Evolutionary conservation across 169 alveolate genomes (phyloP).

Genomic region (Theileria annulata): DNA sequence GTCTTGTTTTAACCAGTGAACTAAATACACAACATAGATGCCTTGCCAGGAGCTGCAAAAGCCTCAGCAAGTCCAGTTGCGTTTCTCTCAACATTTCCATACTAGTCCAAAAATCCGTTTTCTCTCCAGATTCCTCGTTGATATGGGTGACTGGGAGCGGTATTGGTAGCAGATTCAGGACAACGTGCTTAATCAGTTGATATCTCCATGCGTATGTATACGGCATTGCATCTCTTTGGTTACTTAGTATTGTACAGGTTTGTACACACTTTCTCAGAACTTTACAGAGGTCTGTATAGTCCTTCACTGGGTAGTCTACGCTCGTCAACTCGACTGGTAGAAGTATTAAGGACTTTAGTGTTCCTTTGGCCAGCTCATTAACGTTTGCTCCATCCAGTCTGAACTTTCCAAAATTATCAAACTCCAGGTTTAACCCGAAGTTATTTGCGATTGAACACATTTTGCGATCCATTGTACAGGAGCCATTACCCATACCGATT

Average conservation of each 20-base stretch:
- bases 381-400: constrained; percentile 77
- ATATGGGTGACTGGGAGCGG: constrained; percentile 40
- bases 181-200: constrained; percentile 62
- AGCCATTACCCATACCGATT: constrained; percentile 73
- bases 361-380: constrained; percentile 72
- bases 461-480: constrained; percentile 65
- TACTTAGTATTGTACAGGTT: constrained; percentile 45
- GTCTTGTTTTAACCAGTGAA: constrained; percentile 48
- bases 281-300: constrained; percentile 55
- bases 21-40: constrained; percentile 39
- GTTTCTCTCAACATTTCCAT: constrained; percentile 50
- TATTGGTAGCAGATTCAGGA: constrained; percentile 52
- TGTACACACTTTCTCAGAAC: constrained; percentile 53
- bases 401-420: constrained; percentile 70
- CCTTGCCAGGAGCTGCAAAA: constrained; percentile 54
- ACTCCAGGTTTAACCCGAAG: constrained; percentile 49
- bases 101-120: constrained; percentile 43
- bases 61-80: constrained; percentile 54
- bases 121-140: background rate
- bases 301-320: constrained; percentile 50
- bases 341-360: constrained; percentile 56
- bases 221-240: constrained; percentile 63
- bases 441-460: constrained; percentile 38
- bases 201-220: constrained; percentile 63
- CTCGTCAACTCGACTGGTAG: constrained; percentile 58